phyloP scores from a whole-genome alignment of 768 basidiomycete genomes.

The Rhodotorula kratochvilovae region DNA sequence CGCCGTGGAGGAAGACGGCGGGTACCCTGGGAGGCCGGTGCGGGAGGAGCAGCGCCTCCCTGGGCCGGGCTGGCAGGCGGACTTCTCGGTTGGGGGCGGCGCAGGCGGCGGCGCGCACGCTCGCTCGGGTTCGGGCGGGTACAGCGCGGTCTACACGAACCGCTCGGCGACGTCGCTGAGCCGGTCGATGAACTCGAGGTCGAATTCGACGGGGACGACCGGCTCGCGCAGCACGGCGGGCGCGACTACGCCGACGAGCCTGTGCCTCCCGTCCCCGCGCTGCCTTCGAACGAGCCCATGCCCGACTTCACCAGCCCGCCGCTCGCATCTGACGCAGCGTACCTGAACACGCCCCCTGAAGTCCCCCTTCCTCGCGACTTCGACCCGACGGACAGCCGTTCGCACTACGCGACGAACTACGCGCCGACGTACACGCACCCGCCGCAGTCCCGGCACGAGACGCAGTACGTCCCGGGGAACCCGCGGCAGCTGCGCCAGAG shows the following conservation, averaged over 20 bases:
- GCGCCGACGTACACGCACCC: neutral
- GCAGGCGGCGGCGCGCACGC: neutral
- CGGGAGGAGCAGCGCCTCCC: neutral
- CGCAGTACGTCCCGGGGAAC: slow-evolving; percentile 1
- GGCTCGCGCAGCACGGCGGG: neutral
- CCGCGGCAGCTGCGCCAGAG: slow-evolving; percentile 11
- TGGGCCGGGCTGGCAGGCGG: neutral
- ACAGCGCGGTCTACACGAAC: neutral
- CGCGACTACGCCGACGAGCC: neutral
- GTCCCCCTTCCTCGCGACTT: slow-evolving; percentile 18
- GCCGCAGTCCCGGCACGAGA: slow-evolving; percentile 1
- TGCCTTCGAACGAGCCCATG: neutral
- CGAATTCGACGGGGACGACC: neutral
- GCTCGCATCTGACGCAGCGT: neutral
- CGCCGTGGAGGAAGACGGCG: neutral
- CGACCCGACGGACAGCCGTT: slow-evolving; percentile 11
- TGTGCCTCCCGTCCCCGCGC: neutral
- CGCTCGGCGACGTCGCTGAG: neutral
- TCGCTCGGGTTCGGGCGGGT: neutral
- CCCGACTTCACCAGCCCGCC: slow-evolving; percentile 2
- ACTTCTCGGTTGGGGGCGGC: neutral
- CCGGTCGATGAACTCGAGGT: neutral
- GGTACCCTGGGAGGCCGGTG: neutral
- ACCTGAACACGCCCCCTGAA: neutral
- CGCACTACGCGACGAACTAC: neutral